A percentile compares a stretch with the other conserved stretches of the same genome.
Evolutionary conservation across 2,329 filamentous ascomycete genomes (phyloP).

Genomic region (Aspergillus hortae): DNA sequence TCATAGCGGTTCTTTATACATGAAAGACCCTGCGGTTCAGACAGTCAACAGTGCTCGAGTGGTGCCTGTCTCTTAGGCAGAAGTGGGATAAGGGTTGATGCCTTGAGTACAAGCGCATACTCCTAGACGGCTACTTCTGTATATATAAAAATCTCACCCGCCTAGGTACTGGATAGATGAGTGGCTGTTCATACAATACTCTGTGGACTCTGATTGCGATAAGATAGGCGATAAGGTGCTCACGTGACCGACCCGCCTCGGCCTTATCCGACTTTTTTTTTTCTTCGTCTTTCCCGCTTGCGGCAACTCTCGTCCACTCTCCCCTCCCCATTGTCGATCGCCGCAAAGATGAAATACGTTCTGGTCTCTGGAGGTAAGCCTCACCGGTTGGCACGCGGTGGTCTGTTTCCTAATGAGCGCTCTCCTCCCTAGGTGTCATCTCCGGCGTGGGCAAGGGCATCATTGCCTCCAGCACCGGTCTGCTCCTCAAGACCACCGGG

Average conservation of each 20-base stretch:
- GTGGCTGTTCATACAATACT: too few species aligned
- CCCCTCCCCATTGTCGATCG: neutral
- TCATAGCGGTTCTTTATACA: too few species aligned
- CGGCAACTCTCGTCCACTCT: neutral
- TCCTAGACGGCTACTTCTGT: too few species aligned
- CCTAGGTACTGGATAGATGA: too few species aligned
- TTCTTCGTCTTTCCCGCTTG: neutral
- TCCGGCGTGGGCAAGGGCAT: constrained; percentile 59
- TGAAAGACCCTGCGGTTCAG: too few species aligned
- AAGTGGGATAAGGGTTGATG: too few species aligned
- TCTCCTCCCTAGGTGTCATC: constrained; percentile 40
- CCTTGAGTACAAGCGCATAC: too few species aligned
- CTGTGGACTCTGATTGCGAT: too few species aligned
- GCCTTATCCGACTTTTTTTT: neutral
- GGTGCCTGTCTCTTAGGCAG: too few species aligned
- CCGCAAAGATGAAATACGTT: constrained; percentile 71
- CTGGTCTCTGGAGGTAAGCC: constrained; percentile 70
- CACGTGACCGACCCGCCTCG: neutral
- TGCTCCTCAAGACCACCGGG: constrained; percentile 28
- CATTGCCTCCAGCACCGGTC: constrained; percentile 53
- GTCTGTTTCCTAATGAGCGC: neutral
- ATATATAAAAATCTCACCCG: too few species aligned
- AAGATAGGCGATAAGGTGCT: neutral
- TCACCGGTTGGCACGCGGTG: neutral
- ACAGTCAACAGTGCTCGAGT: too few species aligned